phyloP scores from a whole-genome alignment of 768 basidiomycete species.

The Mycena maculata region DNA sequence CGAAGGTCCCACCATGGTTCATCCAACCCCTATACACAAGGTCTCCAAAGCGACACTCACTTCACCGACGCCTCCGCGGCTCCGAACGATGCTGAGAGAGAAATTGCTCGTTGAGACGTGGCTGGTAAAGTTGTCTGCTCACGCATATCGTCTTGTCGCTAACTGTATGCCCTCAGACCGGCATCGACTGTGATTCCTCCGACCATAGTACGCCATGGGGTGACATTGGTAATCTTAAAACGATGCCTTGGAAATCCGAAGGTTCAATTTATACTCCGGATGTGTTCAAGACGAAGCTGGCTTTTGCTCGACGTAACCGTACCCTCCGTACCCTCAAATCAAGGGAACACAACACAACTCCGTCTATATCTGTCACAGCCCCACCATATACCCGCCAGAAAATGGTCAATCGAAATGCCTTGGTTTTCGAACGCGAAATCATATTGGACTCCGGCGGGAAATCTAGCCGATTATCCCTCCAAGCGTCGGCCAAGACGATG shows the following conservation, averaged over 20 bases:
- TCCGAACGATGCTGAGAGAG: constrained; percentile 52
- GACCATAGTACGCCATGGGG: constrained; percentile 58
- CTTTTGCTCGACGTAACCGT: constrained; percentile 25
- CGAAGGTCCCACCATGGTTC: constrained; percentile 46
- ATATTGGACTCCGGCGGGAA: constrained; percentile 43
- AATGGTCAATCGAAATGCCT: constrained; percentile 41
- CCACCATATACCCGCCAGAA: constrained; percentile 21
- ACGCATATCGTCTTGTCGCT: neutral
- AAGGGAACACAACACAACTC: constrained; percentile 20
- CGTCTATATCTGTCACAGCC: constrained; percentile 13
- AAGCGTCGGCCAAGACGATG: constrained; percentile 48
- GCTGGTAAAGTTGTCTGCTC: constrained; percentile 46
- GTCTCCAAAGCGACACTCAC: constrained; percentile 41
- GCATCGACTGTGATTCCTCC: constrained; percentile 44
- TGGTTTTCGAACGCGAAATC: constrained; percentile 51
- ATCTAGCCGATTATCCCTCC: constrained; percentile 47
- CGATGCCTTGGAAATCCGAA: constrained; percentile 51
- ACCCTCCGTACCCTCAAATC: neutral
- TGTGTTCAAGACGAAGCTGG: constrained; percentile 40
- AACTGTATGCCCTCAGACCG: constrained; percentile 38
- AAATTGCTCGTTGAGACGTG: constrained; percentile 53
- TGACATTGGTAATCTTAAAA: constrained; percentile 33
- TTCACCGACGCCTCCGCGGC: constrained; percentile 52
- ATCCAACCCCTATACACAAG: constrained; percentile 8
- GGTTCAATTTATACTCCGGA: constrained; percentile 52